Conservation (phyloP, 345 rosid genomes). For the Rhodamnia argentea region DNA sequence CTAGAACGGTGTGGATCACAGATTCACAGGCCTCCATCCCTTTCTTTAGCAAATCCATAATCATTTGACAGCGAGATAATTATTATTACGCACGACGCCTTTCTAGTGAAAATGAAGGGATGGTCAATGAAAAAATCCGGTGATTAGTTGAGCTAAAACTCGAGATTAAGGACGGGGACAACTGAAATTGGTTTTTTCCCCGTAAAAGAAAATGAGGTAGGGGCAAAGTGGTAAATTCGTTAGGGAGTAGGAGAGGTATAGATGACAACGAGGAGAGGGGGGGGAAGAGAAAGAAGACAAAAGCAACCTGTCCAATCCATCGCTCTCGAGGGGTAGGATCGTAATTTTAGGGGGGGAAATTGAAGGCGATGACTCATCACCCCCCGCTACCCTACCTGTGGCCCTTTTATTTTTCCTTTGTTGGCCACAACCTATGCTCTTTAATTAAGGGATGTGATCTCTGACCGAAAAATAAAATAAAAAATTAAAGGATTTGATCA, state of each 20-base stretch:
- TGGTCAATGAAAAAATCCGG: neutral
- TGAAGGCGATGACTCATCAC: slow-evolving; percentile 10
- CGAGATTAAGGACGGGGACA: neutral
- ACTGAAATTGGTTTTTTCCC: no score
- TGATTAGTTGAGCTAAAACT: neutral
- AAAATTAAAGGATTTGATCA: neutral
- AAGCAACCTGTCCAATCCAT: slow-evolving; percentile 13
- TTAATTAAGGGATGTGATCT: neutral
- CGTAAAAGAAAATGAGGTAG: neutral
- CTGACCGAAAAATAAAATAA: neutral
- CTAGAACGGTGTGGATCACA: neutral
- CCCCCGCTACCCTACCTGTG: neutral
- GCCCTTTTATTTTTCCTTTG: neutral
- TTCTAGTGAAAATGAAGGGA: neutral
- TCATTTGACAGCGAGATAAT: neutral
- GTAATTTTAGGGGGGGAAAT: neutral
- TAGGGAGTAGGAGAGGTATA: neutral
- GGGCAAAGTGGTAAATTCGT: neutral
- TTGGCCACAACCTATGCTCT: neutral
- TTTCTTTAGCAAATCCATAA: neutral
- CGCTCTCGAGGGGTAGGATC: neutral
- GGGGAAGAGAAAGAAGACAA: neutral
- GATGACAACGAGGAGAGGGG: slow-evolving; percentile 3
- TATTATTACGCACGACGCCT: neutral
- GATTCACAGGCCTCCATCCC: neutral